Percentiles rank a stretch among this genome's conserved stretches.
phyloP scores from a whole-genome alignment of 1,284 basidiomycete genomes.

The Sporisorium sorghi region DNA sequence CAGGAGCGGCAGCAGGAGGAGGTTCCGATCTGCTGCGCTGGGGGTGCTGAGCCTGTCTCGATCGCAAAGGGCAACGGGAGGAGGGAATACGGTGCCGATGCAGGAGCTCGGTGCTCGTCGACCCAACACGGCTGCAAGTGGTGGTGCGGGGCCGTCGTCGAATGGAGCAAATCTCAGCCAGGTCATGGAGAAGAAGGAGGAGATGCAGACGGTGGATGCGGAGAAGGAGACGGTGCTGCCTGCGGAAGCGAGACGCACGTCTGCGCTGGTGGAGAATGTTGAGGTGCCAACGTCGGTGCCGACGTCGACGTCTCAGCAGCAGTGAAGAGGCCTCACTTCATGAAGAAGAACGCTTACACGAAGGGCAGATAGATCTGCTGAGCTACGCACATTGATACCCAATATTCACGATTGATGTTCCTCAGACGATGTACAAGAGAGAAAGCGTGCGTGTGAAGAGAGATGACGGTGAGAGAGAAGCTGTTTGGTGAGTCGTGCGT shows the following conservation, averaged over 20 bases:
- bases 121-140: background rate
- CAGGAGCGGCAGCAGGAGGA: constrained; percentile 22
- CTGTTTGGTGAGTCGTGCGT: too few relatives aligned
- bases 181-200: background rate
- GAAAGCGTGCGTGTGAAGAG: too few relatives aligned
- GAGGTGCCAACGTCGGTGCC: constrained; percentile 9
- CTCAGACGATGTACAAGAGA: too few relatives aligned
- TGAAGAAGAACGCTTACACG: too few relatives aligned
- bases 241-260: constrained; percentile 28
- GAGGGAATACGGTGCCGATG: constrained; percentile 26
- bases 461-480: too few relatives aligned
- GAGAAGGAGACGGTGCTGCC: constrained; percentile 16
- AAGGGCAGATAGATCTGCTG: too few relatives aligned
- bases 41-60: constrained; percentile 35
- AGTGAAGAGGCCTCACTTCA: too few relatives aligned
- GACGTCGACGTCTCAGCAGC: background rate
- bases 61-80: background rate
- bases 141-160: background rate
- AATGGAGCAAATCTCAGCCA: background rate
- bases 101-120: constrained; percentile 20
- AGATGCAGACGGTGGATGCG: background rate
- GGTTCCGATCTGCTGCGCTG: constrained; percentile 38
- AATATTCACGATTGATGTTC: too few relatives aligned
- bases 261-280: constrained; percentile 17
- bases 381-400: too few relatives aligned